Evolutionary conservation across 331 rosid genomes (phyloP).

Genomic region (Stylosanthes scabra): DNA sequence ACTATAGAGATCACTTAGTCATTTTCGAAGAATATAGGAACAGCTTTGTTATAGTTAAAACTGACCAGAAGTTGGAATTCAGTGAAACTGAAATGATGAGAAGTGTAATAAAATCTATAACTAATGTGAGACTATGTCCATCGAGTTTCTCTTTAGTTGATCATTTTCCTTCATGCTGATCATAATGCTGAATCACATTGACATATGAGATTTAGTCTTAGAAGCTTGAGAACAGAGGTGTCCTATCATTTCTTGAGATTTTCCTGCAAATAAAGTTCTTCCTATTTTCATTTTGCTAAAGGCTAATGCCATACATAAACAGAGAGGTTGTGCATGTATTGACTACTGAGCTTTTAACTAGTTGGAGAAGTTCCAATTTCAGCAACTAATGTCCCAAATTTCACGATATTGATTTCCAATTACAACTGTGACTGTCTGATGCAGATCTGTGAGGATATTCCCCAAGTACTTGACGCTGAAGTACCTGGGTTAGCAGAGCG

Average conservation of each 20-base stretch:
- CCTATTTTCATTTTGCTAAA: conserved; percentile 25
- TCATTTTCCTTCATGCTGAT: conserved; percentile 2
- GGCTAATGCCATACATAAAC: conserved; percentile 10
- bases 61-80: background rate
- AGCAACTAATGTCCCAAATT: conserved; percentile 21
- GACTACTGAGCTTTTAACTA: conserved; percentile 3
- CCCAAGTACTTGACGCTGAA: conserved; percentile 93
- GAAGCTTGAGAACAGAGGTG: background rate
- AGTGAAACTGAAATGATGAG: background rate
- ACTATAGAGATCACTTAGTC: background rate
- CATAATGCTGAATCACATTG: conserved; percentile 18
- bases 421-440: conserved; percentile 1
- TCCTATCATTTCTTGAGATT: background rate
- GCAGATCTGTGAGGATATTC: conserved; percentile 98
- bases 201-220: conserved; percentile 8
- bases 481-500: conserved; percentile 97
- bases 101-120: background rate
- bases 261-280: conserved; percentile 5
- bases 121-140: background rate
- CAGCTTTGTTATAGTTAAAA: background rate
- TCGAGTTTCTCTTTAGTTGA: background rate
- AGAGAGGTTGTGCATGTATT: conserved; percentile 17
- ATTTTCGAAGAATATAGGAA: background rate
- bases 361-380: conserved; percentile 22
- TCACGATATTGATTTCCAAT: conserved; percentile 6